These are phyloP conservation scores for Plasmodium coatneyi DNA, from an alignment of 169 alveolate species.

Conservation along the genomic window DNA sequence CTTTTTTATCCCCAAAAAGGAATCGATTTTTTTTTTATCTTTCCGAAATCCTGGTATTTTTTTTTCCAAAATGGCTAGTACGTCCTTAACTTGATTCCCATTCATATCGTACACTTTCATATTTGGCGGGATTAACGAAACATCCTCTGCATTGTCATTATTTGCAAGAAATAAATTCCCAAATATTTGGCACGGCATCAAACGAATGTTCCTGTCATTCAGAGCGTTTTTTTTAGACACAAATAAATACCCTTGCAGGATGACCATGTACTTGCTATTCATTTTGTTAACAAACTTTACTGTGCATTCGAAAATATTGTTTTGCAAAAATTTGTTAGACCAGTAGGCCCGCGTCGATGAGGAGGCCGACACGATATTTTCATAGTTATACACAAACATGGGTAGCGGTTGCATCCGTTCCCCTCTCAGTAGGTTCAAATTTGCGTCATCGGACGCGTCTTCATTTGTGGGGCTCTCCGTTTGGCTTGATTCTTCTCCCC, in stretches of 20 bases:
- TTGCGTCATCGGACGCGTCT: slow-evolving; percentile 1
- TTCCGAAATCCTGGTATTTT: slow-evolving; percentile 64
- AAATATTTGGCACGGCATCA: slow-evolving; percentile 70
- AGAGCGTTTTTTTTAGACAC: slow-evolving; percentile 29
- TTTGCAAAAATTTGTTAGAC: slow-evolving; percentile 18
- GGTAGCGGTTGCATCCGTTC: slow-evolving; percentile 69
- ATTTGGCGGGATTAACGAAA: slow-evolving; percentile 49
- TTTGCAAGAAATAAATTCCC: slow-evolving; percentile 64
- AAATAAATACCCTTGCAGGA: slow-evolving; percentile 74
- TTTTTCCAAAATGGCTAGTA: slow-evolving; percentile 65
- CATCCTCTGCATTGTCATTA: slow-evolving; percentile 41
- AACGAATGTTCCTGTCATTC: slow-evolving; percentile 39
- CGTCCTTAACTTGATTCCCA: slow-evolving; percentile 62
- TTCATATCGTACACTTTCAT: slow-evolving; percentile 69
- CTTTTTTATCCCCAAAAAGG: slow-evolving; percentile 58
- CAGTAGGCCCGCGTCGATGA: slow-evolving; percentile 58
- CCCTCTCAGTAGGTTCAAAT: slow-evolving; percentile 45
- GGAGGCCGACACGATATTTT: slow-evolving; percentile 60
- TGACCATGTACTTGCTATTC: slow-evolving; percentile 72
- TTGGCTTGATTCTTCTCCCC: background rate
- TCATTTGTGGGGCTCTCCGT: slow-evolving; percentile 4
- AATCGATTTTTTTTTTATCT: slow-evolving; percentile 60
- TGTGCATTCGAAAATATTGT: slow-evolving; percentile 72
- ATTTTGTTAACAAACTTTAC: slow-evolving; percentile 56
- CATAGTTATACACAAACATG: slow-evolving; percentile 66